phyloP scores from a whole-genome alignment of 1,284 basidiomycete species.

The Malassezia nana region DNA sequence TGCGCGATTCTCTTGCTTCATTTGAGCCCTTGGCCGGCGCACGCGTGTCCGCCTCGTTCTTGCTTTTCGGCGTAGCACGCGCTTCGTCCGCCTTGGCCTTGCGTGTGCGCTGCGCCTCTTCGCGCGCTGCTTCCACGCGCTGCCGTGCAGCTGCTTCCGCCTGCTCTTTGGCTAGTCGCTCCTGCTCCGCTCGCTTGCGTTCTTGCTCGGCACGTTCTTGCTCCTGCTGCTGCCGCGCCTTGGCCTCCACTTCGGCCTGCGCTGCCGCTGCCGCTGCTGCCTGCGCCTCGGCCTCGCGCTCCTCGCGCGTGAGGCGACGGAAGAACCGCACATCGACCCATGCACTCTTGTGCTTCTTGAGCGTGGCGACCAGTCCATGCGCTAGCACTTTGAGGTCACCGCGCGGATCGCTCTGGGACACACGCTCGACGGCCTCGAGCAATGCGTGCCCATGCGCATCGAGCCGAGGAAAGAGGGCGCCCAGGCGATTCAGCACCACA shows the following conservation, averaged over 20 bases:
- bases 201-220: background rate
- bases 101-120: constrained; percentile 1
- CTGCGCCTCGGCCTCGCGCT: constrained; percentile 1
- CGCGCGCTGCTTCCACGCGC: background rate
- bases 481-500: constrained; percentile 40
- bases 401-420: constrained; percentile 29
- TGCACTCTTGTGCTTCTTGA: constrained; percentile 30
- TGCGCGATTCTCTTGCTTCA: background rate
- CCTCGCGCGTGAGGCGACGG: constrained; percentile 7
- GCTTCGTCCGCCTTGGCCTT: background rate
- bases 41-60: background rate
- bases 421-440: constrained; percentile 22
- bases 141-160: background rate
- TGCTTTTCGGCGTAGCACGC: background rate
- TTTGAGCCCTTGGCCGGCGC: background rate
- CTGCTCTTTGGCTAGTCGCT: background rate
- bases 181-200: background rate
- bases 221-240: background rate
- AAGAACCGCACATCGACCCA: constrained; percentile 22
- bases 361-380: constrained; percentile 40
- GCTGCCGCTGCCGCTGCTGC: background rate
- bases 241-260: background rate
- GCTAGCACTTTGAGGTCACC: constrained; percentile 44
- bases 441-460: constrained; percentile 31
- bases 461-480: constrained; percentile 33